phyloP scores from a whole-genome alignment of 2,329 filamentous ascomycete genomes.

The Botrytis porri region DNA sequence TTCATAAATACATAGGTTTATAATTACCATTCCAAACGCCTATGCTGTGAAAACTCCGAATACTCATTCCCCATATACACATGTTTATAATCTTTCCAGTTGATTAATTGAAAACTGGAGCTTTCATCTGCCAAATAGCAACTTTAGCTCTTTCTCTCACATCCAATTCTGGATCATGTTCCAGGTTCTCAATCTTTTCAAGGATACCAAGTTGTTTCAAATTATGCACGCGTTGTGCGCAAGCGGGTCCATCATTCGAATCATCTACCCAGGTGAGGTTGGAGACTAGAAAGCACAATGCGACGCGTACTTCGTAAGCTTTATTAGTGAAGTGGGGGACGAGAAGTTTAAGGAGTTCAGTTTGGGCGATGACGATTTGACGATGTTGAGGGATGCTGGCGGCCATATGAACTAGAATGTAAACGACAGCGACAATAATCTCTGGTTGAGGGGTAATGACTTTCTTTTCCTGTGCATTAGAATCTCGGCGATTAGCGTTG shows the following conservation, averaged over 20 bases:
- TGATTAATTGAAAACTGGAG: slow-evolving; percentile 3
- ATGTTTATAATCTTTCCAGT: neutral
- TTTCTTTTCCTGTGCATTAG: slow-evolving; percentile 44
- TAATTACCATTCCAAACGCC: slow-evolving; percentile 1
- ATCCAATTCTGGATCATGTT: slow-evolving; percentile 72
- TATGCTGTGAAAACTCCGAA: neutral
- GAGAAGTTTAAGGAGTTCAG: slow-evolving; percentile 69
- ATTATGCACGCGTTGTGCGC: slow-evolving; percentile 63
- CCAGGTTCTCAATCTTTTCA: slow-evolving; percentile 59
- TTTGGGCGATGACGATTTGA: slow-evolving; percentile 73
- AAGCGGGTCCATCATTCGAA: slow-evolving; percentile 60
- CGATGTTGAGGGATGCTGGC: slow-evolving; percentile 77
- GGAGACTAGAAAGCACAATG: slow-evolving; percentile 78
- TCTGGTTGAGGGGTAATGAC: slow-evolving; percentile 60
- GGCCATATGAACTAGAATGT: slow-evolving; percentile 83
- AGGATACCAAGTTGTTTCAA: slow-evolving; percentile 71
- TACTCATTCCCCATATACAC: neutral
- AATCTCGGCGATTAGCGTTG: slow-evolving; percentile 43
- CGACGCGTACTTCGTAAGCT: slow-evolving; percentile 69
- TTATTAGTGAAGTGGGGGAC: slow-evolving; percentile 71
- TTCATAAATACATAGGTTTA: neutral
- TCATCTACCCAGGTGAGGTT: slow-evolving; percentile 86
- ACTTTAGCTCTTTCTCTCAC: slow-evolving; percentile 81
- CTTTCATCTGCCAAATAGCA: slow-evolving; percentile 67
- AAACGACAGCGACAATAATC: slow-evolving; percentile 75